phyloP scores from a whole-genome alignment of 2,329 filamentous ascomycete genomes.

The Fusarium sp. region DNA sequence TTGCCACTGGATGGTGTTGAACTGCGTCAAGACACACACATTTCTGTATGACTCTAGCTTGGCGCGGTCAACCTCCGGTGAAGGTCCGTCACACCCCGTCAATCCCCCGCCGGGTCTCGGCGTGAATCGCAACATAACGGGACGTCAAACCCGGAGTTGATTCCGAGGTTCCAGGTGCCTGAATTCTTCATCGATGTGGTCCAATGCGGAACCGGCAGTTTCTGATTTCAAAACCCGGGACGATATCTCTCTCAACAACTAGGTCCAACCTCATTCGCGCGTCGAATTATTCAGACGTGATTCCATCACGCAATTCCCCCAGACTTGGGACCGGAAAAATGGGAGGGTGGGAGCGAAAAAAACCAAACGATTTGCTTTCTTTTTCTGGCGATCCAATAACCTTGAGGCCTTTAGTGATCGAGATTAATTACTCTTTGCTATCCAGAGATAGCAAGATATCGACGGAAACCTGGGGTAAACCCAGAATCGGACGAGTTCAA shows the following conservation, averaged over 20 bases:
- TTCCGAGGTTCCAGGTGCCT: slow-evolving; percentile 15
- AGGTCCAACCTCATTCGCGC: slow-evolving; percentile 41
- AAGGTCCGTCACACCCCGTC: slow-evolving; percentile 33
- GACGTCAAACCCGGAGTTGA: slow-evolving; percentile 19
- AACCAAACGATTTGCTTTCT: slow-evolving; percentile 25
- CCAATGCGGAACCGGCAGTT: slow-evolving; percentile 41
- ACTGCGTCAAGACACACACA: slow-evolving; percentile 11
- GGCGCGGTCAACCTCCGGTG: slow-evolving; percentile 33
- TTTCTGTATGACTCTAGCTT: slow-evolving; percentile 12
- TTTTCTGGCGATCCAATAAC: slow-evolving; percentile 41
- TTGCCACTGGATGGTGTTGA: slow-evolving; percentile 41
- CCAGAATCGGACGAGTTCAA: slow-evolving; percentile 28
- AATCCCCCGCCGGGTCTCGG: slow-evolving; percentile 37
- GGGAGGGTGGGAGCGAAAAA: slow-evolving; percentile 25
- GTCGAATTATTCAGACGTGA: slow-evolving; percentile 38
- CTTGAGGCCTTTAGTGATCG: slow-evolving; percentile 44
- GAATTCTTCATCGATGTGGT: slow-evolving; percentile 10
- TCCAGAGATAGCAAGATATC: slow-evolving; percentile 44
- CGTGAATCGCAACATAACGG: slow-evolving; percentile 31
- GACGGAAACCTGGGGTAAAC: slow-evolving; percentile 46
- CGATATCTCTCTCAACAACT: slow-evolving; percentile 31
- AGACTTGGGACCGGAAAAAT: slow-evolving; percentile 25
- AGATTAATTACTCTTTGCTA: slow-evolving; percentile 35
- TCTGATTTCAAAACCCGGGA: slow-evolving; percentile 36
- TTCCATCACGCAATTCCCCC: slow-evolving; percentile 42